Percentiles rank a stretch among this genome's conserved stretches.
Evolutionary conservation across 1,139 yeast species (phyloP).

Genomic region (Hyphopichia khmerensis): DNA sequence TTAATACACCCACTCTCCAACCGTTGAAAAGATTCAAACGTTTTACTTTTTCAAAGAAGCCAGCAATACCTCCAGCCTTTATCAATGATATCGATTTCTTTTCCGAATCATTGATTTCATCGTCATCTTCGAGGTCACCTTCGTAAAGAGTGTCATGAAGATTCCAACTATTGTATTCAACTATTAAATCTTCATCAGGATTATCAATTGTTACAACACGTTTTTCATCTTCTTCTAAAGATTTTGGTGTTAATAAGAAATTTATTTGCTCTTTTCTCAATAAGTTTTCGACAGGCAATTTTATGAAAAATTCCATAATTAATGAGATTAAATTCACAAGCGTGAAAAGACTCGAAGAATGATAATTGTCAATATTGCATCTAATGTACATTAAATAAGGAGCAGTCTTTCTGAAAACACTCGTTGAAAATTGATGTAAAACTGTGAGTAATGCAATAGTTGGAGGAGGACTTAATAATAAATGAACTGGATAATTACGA

Average conservation of each 20-base stretch:
- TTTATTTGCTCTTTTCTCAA: conserved; percentile 80
- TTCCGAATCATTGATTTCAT: conserved; percentile 5
- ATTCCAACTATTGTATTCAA: conserved; percentile 37
- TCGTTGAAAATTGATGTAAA: conserved; percentile 61
- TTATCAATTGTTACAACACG: conserved; percentile 39
- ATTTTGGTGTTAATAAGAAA: conserved; percentile 49
- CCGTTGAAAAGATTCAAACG: conserved; percentile 69
- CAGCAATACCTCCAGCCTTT: background rate
- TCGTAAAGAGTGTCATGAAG: conserved; percentile 9
- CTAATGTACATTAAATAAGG: conserved; percentile 68
- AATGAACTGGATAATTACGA: conserved; percentile 35
- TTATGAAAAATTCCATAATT: conserved; percentile 65
- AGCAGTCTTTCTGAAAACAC: conserved; percentile 65
- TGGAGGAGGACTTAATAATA: conserved; percentile 57
- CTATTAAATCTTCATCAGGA: conserved; percentile 49
- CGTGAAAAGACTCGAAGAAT: conserved; percentile 60
- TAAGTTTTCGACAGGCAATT: conserved; percentile 84
- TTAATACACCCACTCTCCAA: conserved; percentile 84
- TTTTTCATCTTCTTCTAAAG: conserved; percentile 25
- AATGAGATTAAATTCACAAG: conserved; percentile 55
- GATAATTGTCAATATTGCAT: conserved; percentile 68
- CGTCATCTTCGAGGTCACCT: conserved; percentile 3
- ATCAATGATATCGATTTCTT: conserved; percentile 2
- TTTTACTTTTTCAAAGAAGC: conserved; percentile 14
- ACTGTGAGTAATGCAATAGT: conserved; percentile 52